Evolutionary conservation across 2,329 filamentous ascomycete species (phyloP), one percentile per base, ranked within the genome.

Genomic region (Ceratocystiopsis minuta): DNA sequence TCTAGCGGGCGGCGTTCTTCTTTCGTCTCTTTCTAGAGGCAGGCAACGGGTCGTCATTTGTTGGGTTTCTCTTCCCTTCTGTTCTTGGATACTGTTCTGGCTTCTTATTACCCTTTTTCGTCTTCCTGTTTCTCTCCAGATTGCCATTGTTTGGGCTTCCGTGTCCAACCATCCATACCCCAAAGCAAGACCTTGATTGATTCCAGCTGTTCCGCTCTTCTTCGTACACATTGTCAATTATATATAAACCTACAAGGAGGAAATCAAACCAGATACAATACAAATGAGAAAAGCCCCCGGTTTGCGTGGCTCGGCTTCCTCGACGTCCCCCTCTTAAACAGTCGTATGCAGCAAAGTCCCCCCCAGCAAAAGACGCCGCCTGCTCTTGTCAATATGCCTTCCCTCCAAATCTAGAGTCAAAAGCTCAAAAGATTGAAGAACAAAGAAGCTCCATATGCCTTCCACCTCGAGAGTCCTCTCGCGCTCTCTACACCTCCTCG

Each of bases 401-500:
- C 31, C 35, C 14, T 32, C 3, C 24, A 43, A 39, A 31, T 16
- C 24, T 13, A 13, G 16, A 35, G 15, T 32, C 37, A 32, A 38
- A 33, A 32, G 7, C 31, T 18, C 36, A 39, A 13, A 15, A 7
- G 7, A 15, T n/a, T 11, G 33, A 11, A 16, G 35, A 13, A 28
- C 15, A 28, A 31, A 38, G 17, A 40, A 12, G 33, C n/a, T 16
- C n/a, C 28, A 31, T 11, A 20, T 16, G n/a, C n/a, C n/a, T n/a
- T n/a, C n/a, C n/a, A n/a, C n/a, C n/a, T n/a, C n/a, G n/a, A n/a
- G n/a, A n/a, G n/a, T n/a, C n/a, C n/a, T n/a, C n/a, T n/a, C n/a
- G 20, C 4, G 20, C 16, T 4, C 32, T 24, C 38, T 43, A 77
- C 39, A 79, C 81, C 47, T 95, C 88, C 54, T 95, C 86, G 49